These are phyloP conservation scores for Eucalyptus cloeziana DNA, from an alignment of 345 rosid genomes.

Conservation along the genomic window DNA sequence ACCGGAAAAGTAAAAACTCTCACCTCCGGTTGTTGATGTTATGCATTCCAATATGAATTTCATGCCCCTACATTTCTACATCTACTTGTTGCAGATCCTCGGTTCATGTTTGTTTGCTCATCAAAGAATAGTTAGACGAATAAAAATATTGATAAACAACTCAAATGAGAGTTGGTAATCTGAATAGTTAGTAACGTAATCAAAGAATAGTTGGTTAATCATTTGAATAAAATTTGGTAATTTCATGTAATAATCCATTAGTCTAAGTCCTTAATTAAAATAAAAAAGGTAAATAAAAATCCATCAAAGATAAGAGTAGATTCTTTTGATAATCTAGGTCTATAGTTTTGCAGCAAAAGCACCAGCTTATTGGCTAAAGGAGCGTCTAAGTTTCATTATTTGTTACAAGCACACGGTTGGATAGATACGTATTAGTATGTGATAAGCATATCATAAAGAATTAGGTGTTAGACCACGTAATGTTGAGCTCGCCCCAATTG, in stretches of 20 bases:
- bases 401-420: not conserved
- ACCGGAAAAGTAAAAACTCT: not conserved
- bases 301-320: not conserved
- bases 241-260: not conserved
- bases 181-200: not conserved
- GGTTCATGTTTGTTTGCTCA: not conserved
- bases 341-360: not conserved
- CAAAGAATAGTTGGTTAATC: not conserved
- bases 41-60: not conserved
- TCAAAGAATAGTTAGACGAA: not conserved
- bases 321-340: not conserved
- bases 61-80: not conserved
- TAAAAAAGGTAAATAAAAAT: no score
- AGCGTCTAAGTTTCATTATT: fast-evolving
- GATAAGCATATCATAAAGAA: not conserved
- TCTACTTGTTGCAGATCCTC: not conserved
- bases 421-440: fast-evolving
- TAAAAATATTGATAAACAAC: not conserved
- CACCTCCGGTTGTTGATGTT: not conserved
- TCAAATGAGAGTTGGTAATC: not conserved
- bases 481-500: not conserved
- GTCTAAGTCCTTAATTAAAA: no score
- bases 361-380: not conserved
- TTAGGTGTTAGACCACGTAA: not conserved
- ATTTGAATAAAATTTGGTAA: not conserved